Conservation (phyloP, 768 basidiomycete species). For the Royoungia palumana region DNA sequence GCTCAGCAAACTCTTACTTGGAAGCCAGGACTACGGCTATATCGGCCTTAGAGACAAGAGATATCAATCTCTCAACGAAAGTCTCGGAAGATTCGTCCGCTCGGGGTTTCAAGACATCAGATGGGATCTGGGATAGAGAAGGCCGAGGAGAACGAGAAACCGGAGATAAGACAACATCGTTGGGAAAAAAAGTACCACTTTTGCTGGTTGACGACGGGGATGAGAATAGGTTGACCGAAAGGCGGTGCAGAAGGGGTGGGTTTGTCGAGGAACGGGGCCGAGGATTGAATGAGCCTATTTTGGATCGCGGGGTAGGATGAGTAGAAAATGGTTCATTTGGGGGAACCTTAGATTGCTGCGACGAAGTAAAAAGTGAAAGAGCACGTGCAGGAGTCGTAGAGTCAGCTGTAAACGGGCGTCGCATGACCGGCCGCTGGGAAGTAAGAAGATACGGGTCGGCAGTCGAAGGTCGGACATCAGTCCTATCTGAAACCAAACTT, state of each 20-base stretch:
- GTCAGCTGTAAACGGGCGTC: conserved; percentile 45
- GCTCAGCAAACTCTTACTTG: conserved; percentile 47
- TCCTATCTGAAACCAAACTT: conserved; percentile 3
- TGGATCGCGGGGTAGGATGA: conserved; percentile 11
- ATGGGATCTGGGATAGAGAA: conserved; percentile 42
- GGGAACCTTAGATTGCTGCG: conserved; percentile 16
- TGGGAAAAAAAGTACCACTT: conserved; percentile 6
- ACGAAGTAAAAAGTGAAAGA: conserved; percentile 26
- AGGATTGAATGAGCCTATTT: conserved; percentile 34
- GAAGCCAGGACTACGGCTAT: conserved; percentile 78
- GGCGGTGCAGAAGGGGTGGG: conserved; percentile 64
- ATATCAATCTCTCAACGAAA: conserved; percentile 64
- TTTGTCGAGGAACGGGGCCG: conserved; percentile 56
- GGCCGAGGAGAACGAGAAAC: conserved; percentile 41
- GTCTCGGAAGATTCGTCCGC: conserved; percentile 65
- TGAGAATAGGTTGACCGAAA: conserved; percentile 63
- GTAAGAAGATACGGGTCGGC: conserved; percentile 11
- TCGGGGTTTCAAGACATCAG: conserved; percentile 50
- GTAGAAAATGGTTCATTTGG: conserved; percentile 1
- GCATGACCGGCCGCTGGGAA: conserved; percentile 17
- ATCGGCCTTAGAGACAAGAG: conserved; percentile 71
- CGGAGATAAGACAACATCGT: conserved; percentile 20
- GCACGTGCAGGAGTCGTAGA: conserved; percentile 32
- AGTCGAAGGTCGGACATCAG: conserved; percentile 16
- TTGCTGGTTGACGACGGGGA: conserved; percentile 35